Percentiles rank a stretch among this genome's conserved stretches.
Evolutionary conservation across 2,329 filamentous ascomycete species (phyloP).

Genomic region (Alternaria sp.): DNA sequence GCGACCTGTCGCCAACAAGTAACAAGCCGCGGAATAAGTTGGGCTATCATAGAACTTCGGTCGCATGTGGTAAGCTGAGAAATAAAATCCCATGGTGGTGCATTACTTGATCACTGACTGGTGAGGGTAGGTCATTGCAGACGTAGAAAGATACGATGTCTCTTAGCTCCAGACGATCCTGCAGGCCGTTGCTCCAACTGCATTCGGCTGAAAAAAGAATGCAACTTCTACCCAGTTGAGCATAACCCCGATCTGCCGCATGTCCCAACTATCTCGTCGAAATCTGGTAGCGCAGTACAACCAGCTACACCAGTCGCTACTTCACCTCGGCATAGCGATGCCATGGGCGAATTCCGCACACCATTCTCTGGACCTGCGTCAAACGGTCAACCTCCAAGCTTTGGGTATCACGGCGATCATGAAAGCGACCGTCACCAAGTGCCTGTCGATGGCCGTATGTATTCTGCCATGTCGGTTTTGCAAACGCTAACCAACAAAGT

Average conservation of each 20-base stretch:
- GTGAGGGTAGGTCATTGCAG: constrained; percentile 79
- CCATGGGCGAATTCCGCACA: constrained; percentile 43
- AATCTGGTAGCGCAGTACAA: constrained; percentile 54
- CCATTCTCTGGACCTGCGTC: constrained; percentile 32
- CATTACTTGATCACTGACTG: constrained; percentile 25
- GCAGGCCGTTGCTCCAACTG: constrained; percentile 89
- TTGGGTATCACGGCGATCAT: constrained; percentile 36
- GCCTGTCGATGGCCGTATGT: constrained; percentile 41
- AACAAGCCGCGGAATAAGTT: constrained; percentile 88
- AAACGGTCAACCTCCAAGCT: constrained; percentile 28
- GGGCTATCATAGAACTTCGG: constrained; percentile 92
- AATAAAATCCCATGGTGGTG: not conserved
- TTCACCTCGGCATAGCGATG: constrained; percentile 54
- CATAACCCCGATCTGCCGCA: constrained; percentile 67
- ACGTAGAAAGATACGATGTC: constrained; percentile 90
- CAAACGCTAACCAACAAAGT: constrained; percentile 36
- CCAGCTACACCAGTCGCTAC: constrained; percentile 60
- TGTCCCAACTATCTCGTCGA: constrained; percentile 53
- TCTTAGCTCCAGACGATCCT: constrained; percentile 75
- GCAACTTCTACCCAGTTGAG: constrained; percentile 90
- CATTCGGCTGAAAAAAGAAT: constrained; percentile 93
- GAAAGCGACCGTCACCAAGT: constrained; percentile 40
- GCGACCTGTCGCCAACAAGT: constrained; percentile 59
- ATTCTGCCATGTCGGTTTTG: not conserved
- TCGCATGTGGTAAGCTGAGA: constrained; percentile 85